These are phyloP conservation scores for Mrakia gelida DNA, from an alignment of 768 basidiomycete genomes.

Conservation along the genomic window DNA sequence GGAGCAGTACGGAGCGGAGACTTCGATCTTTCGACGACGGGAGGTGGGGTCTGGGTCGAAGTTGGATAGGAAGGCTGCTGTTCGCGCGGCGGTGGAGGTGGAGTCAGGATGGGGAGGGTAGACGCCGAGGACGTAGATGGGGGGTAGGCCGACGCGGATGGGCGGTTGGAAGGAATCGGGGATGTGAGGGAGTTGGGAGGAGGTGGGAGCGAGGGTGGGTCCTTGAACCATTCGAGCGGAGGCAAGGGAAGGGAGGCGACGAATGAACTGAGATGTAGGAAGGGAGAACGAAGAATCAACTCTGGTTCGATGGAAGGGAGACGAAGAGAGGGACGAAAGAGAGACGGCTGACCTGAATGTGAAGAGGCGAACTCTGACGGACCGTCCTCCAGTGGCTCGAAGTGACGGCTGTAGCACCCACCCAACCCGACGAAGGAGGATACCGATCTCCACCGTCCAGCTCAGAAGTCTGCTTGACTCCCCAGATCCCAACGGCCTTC, in stretches of 20 bases:
- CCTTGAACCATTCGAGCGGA: background rate
- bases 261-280: slow-evolving; percentile 19
- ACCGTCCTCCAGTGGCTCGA: background rate
- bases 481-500: background rate
- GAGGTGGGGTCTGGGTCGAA: background rate
- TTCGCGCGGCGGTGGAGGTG: background rate
- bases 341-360: background rate
- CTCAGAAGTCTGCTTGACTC: background rate
- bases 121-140: background rate
- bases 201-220: background rate
- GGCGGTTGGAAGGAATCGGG: background rate
- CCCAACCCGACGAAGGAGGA: background rate
- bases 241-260: background rate
- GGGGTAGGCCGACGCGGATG: background rate
- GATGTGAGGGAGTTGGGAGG: slow-evolving; percentile 1
- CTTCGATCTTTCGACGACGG: background rate
- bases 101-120: background rate
- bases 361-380: background rate
- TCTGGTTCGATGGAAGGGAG: background rate
- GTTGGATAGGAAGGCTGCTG: background rate
- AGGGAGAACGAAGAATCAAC: background rate
- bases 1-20: background rate
- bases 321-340: background rate
- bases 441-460: background rate
- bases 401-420: background rate